phyloP scores from a whole-genome alignment of 2,329 filamentous ascomycete species.

The Cladosporium sp. region DNA sequence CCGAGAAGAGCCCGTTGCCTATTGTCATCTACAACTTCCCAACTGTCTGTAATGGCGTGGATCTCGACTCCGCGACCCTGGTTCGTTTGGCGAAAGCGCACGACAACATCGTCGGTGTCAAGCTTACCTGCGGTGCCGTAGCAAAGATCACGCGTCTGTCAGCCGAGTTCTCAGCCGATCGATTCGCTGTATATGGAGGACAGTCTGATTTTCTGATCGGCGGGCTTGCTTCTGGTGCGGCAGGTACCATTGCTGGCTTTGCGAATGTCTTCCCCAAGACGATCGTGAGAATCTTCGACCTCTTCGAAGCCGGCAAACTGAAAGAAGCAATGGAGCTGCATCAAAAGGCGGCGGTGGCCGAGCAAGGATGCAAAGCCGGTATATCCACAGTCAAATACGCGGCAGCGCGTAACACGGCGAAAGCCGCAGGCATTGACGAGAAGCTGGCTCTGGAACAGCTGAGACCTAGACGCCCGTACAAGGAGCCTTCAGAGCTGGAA shows the following conservation, averaged over 20 bases:
- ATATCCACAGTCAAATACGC: slow-evolving; percentile 67
- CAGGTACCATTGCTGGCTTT: slow-evolving; percentile 49
- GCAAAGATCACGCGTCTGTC: slow-evolving; percentile 56
- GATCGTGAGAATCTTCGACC: slow-evolving; percentile 53
- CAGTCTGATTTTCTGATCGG: slow-evolving; percentile 62
- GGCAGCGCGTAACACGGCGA: slow-evolving; percentile 54
- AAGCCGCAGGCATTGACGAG: slow-evolving; percentile 51
- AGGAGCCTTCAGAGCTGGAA: slow-evolving; percentile 36
- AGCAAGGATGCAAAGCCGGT: slow-evolving; percentile 61
- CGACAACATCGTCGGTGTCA: slow-evolving; percentile 58
- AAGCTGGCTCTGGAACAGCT: slow-evolving; percentile 48
- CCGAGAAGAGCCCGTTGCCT: slow-evolving; percentile 49
- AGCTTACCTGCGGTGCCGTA: slow-evolving; percentile 60
- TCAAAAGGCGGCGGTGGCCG: slow-evolving; percentile 58
- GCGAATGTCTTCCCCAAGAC: slow-evolving; percentile 54
- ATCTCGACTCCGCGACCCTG: slow-evolving; percentile 62
- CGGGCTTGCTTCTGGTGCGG: slow-evolving; percentile 43
- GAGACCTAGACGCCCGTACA: slow-evolving; percentile 56
- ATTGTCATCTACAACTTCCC: slow-evolving; percentile 67
- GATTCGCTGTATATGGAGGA: slow-evolving; percentile 62
- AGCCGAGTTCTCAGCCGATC: slow-evolving; percentile 46
- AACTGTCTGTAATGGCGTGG: slow-evolving; percentile 62
- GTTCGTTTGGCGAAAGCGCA: slow-evolving; percentile 47
- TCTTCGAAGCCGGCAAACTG: slow-evolving; percentile 55
- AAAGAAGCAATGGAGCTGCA: slow-evolving; percentile 59